A percentile compares a stretch with the other conserved stretches of the same genome.
These are phyloP conservation scores for Eucalyptus caleyi DNA, from an alignment of 345 rosid genomes.

Conservation along the genomic window DNA sequence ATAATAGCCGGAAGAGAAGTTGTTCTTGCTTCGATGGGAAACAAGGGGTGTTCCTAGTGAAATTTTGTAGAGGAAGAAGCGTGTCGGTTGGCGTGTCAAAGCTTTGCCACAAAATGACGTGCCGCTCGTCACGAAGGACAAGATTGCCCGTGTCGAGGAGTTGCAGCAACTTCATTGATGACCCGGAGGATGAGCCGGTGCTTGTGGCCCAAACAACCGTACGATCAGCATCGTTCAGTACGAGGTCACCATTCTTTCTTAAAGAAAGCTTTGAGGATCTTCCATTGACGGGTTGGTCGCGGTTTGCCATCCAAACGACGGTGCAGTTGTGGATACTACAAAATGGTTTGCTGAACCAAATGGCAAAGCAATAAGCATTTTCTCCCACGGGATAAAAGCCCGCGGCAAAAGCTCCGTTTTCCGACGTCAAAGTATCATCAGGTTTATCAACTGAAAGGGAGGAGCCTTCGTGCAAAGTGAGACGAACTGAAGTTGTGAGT, in stretches of 20 bases:
- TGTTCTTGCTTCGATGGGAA: neutral
- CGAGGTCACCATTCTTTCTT: neutral
- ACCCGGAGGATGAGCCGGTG: neutral
- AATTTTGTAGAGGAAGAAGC: neutral
- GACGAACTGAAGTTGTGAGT: neutral
- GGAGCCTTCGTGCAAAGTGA: neutral
- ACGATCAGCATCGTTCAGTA: neutral
- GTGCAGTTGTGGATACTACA: neutral
- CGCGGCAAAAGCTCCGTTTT: neutral
- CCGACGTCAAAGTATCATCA: neutral
- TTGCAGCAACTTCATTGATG: neutral
- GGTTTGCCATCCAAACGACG: neutral
- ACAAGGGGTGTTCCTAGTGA: neutral
- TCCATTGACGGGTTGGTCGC: neutral
- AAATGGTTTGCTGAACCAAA: neutral
- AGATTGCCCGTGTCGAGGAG: neutral
- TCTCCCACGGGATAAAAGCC: neutral
- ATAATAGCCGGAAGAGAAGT: neutral
- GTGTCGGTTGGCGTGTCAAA: neutral
- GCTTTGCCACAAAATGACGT: neutral
- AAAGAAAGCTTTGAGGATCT: neutral
- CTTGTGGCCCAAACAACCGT: neutral
- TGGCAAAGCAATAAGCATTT: neutral
- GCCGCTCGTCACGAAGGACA: neutral
- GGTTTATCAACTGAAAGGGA: constrained; percentile 11